These are phyloP conservation scores for Schwanniomyces pseudopolymorphus DNA, from an alignment of 805 yeast genomes.

Conservation along the genomic window DNA sequence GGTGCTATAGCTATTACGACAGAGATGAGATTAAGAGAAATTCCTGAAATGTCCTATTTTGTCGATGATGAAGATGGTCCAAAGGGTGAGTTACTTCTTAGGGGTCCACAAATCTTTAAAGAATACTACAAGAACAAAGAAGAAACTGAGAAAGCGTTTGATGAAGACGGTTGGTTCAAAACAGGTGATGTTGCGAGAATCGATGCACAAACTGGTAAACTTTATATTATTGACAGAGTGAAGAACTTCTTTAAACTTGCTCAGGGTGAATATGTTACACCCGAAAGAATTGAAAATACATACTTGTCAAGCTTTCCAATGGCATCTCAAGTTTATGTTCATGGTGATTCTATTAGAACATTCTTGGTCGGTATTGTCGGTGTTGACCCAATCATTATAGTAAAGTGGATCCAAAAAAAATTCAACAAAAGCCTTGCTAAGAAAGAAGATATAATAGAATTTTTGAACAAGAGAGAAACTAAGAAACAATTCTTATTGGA, in stretches of 20 bases:
- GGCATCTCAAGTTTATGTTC: slow-evolving; percentile 28
- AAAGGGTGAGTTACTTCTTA: slow-evolving; percentile 54
- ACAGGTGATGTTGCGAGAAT: slow-evolving; percentile 55
- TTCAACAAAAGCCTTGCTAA: slow-evolving; percentile 8
- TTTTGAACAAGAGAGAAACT: slow-evolving; percentile 21
- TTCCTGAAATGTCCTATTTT: slow-evolving; percentile 60
- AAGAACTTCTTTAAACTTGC: slow-evolving; percentile 46
- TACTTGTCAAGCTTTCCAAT: slow-evolving; percentile 30
- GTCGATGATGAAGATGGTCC: slow-evolving; percentile 32
- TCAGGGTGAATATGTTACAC: slow-evolving; percentile 43
- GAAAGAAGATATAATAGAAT: slow-evolving; percentile 16
- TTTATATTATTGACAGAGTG: slow-evolving; percentile 49
- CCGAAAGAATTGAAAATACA: slow-evolving; percentile 40
- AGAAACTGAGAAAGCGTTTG: slow-evolving; percentile 47
- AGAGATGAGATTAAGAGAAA: slow-evolving; percentile 56
- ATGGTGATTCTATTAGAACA: slow-evolving; percentile 30
- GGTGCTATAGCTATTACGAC: slow-evolving; percentile 49
- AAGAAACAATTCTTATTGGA: slow-evolving; percentile 19
- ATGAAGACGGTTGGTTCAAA: slow-evolving; percentile 53
- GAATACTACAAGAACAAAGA: slow-evolving; percentile 50
- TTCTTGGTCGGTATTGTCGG: slow-evolving; percentile 32
- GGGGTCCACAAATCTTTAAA: slow-evolving; percentile 56
- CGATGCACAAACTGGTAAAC: slow-evolving; percentile 24
- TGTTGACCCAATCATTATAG: slow-evolving; percentile 19
- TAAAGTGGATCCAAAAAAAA: slow-evolving; percentile 13